These are phyloP conservation scores for Pyricularia pennisetigena DNA, from an alignment of 2,329 filamentous ascomycete species.

Conservation along the genomic window DNA sequence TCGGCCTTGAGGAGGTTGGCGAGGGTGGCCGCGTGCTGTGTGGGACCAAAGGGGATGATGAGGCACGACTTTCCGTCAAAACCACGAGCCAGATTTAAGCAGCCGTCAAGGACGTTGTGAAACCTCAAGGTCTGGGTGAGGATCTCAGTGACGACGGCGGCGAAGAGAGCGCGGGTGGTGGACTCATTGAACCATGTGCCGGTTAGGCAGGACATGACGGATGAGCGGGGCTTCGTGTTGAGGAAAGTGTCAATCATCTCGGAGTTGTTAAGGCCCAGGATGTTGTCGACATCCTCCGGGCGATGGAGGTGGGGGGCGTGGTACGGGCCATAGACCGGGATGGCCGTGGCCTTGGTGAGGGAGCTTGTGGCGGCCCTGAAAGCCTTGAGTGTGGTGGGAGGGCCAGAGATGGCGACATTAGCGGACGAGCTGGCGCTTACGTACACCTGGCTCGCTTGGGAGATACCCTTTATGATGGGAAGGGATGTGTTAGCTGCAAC, in stretches of 20 bases:
- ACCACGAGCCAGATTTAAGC: conserved; percentile 28
- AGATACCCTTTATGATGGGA: conserved; percentile 26
- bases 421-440: conserved; percentile 40
- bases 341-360: conserved; percentile 30
- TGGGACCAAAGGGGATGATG: conserved; percentile 39
- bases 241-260: conserved; percentile 27
- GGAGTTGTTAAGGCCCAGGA: conserved; percentile 33
- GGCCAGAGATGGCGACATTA: conserved; percentile 43
- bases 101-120: conserved; percentile 36
- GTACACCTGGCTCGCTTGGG: conserved; percentile 37
- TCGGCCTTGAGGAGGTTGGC: conserved; percentile 29
- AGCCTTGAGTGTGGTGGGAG: conserved; percentile 35
- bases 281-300: conserved; percentile 29
- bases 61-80: conserved; percentile 30
- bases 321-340: conserved; percentile 47
- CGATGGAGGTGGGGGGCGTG: conserved; percentile 45
- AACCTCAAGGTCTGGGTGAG: conserved; percentile 39
- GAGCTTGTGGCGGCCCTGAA: conserved; percentile 20
- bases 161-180: conserved; percentile 30
- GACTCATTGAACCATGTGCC: conserved; percentile 30
- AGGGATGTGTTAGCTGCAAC: not conserved
- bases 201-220: conserved; percentile 40
- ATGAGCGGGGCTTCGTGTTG: conserved; percentile 31
- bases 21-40: conserved; percentile 36
- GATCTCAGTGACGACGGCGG: conserved; percentile 35